Evolutionary conservation across 2,329 filamentous ascomycete species (phyloP), one percentile per base, ranked within the genome.

Genomic region (Fusarium xylarioides): DNA sequence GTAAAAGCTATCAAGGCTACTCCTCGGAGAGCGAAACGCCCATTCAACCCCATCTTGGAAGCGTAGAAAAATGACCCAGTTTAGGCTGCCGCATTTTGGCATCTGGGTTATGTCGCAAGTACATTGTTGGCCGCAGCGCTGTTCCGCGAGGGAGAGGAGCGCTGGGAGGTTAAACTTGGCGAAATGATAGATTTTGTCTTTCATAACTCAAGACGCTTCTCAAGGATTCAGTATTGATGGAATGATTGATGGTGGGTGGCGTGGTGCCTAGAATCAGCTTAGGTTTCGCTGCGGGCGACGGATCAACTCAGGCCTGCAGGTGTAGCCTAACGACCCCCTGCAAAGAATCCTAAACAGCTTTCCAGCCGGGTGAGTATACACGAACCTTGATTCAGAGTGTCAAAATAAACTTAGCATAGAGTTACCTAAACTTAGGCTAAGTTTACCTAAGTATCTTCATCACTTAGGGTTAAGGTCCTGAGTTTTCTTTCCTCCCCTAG

Each of bases 1-100:
- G 21, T 49, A 32, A 0, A n/a, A 49, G 0, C 15, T 18, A 9
- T n/a, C 28, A n/a, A 11, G 5, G 28, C 11, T 11, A 1, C 28
- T 49, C 15, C n/a, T 32, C 0, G 46, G 28, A 14, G 28, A n/a
- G 11, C 46, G 28, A 2, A 32, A 49, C 0, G 3, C 28, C 46
- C 46, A 32, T n/a, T 32, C 46, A 9, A 30, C 21, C 3, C 46
- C 46, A 4, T 49, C 46, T 18, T 18, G 28, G 14, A 49, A 49
- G 6, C 14, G 3, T 2, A 32, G 1, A 12, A 49, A 49, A 0
- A n/a, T 32, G 4, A 19, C 44, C 26, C 44, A 47, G 26, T 47
- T 47, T 19, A n/a, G 1, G 44, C 44, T 47, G 19, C 44, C 44
- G 44, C 44, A 47, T 5, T 30, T 47, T 21, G 44, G 44, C 28